Percentiles rank a stretch among this genome's conserved stretches.
Evolutionary conservation across 768 basidiomycete genomes (phyloP).

Genomic region (Tylopilus cervinicoccineus): DNA sequence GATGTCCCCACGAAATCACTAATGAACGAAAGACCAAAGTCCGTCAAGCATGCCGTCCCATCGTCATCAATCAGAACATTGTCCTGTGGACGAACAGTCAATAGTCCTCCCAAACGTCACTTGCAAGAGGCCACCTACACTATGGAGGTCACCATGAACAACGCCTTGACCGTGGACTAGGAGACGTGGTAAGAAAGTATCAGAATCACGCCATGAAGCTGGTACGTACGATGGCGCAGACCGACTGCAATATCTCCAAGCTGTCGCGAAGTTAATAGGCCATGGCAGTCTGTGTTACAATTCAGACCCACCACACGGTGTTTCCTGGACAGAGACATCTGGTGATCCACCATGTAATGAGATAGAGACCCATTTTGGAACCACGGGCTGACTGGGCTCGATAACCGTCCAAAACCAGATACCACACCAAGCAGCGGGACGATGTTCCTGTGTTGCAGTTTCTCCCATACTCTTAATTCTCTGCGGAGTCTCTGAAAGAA

Average conservation of each 20-base stretch:
- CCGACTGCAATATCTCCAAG: constrained; percentile 22
- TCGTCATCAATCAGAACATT: constrained; percentile 43
- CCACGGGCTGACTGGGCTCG: constrained; percentile 35
- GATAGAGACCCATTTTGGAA: constrained; percentile 23
- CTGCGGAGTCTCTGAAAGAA: constrained; percentile 25
- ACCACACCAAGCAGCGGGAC: constrained; percentile 30
- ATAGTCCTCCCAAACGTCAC: not conserved
- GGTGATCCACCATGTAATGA: constrained; percentile 14
- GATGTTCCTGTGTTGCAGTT: constrained; percentile 22
- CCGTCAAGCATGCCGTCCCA: constrained; percentile 41
- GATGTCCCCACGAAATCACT: constrained; percentile 26
- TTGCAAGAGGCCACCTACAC: constrained; percentile 17
- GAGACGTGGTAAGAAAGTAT: not conserved
- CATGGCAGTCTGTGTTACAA: not conserved
- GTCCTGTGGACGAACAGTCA: constrained; percentile 10
- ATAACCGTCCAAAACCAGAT: constrained; percentile 27
- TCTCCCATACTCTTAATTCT: constrained; percentile 22
- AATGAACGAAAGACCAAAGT: constrained; percentile 40
- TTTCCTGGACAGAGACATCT: not conserved
- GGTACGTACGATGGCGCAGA: constrained; percentile 20
- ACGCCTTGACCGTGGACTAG: constrained; percentile 23
- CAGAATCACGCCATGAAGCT: not conserved
- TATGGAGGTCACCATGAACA: constrained; percentile 37
- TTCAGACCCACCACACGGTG: constrained; percentile 12
- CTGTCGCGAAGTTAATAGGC: constrained; percentile 3